Evolutionary conservation across 257 asterid species (phyloP), one percentile per base, ranked within the genome.

Genomic region (Solanum etuberosum): DNA sequence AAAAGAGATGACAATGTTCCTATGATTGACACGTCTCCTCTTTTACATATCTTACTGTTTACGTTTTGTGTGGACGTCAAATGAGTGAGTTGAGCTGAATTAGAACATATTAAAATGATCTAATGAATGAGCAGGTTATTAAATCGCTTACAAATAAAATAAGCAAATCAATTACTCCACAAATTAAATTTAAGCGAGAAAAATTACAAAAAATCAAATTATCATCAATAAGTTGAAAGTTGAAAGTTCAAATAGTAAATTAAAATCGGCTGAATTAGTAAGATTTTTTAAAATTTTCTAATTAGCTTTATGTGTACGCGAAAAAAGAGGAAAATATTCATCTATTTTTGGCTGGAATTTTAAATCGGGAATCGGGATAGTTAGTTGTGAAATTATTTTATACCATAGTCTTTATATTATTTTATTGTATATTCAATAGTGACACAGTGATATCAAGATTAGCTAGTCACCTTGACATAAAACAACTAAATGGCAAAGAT

Each of bases 21-120:
- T 85, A 51, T 23, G 16, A 42, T 67, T 9, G 90, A 88, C 92
- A 88, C 92, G 93, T 73, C 5, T 9, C 73, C 9, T 65, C 16
- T 43, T 46, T 48, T 48, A 14, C 21, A 15, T 48, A 48, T 14
- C 31, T n/a, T 63, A 61, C 31, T 61, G 31, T 10, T 15, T 61
- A 61, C 67, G 67, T 59, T 59, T 59, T 59, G 6, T 8, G 7
- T 7, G 29, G 5, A 59, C 12, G 6, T 23, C 6, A 61, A 61
- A n/a, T 61, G 1, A 6, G 0, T 4, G 7, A 0, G 0, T 61
- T 9, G 7, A 0, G 10, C 0, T 61, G 2, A n/a, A 61, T 2
- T 61, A 61, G 1, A n/a, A 61, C 0, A 11, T 0, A n/a, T 10
- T 10, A 61, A 61, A 61, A 4, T 2, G 5, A 0, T 59, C 29